Conservation (phyloP, 2,329 filamentous ascomycete species). For the Mycogone perniciosa region DNA sequence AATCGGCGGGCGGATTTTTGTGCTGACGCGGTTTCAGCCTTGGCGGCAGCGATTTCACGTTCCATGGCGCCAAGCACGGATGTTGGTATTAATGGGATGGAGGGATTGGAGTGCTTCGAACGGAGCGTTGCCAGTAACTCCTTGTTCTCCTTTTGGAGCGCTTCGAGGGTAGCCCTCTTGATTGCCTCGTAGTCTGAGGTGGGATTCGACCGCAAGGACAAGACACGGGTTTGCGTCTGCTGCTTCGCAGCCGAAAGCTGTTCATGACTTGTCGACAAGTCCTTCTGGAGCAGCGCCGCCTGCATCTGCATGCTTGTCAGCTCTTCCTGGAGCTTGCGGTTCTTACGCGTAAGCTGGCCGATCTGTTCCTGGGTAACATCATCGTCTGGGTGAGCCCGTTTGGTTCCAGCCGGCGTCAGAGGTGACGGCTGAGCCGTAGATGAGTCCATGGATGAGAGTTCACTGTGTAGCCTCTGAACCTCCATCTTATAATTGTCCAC, state of each 20-base stretch:
- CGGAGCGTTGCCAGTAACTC: conserved; percentile 71
- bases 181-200: conserved; percentile 79
- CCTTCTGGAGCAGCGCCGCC: conserved; percentile 64
- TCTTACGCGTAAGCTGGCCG: conserved; percentile 80
- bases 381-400: conserved; percentile 58
- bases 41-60: conserved; percentile 67
- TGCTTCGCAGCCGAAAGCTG: conserved; percentile 63
- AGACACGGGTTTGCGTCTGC: conserved; percentile 69
- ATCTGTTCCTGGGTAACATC: conserved; percentile 63
- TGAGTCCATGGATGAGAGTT: conserved; percentile 62
- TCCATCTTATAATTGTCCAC: conserved; percentile 83
- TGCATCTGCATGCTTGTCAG: conserved; percentile 63
- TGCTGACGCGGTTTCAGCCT: conserved; percentile 61
- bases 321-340: conserved; percentile 76
- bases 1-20: conserved; percentile 81
- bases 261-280: conserved; percentile 63
- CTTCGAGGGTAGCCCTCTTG: conserved; percentile 71
- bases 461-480: conserved; percentile 64
- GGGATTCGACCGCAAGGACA: conserved; percentile 86
- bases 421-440: conserved; percentile 18
- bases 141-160: conserved; percentile 75
- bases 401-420: conserved; percentile 42
- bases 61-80: conserved; percentile 70
- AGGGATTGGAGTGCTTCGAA: conserved; percentile 33
- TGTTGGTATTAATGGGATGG: conserved; percentile 62